Evolutionary conservation across 306 rosid genomes (phyloP).

Genomic region (apple (Malus domestica)): ASM211411v1 NC_041795.1:24771001-24771500

Average conservation of each 20-base stretch:
- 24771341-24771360: constrained; percentile 59
- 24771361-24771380: constrained; percentile 83
- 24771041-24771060: constrained; percentile 89
- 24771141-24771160: neutral
- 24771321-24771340: neutral
- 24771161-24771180: neutral
- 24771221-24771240: neutral
- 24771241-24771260: neutral
- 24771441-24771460: neutral
- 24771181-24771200: neutral
- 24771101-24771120: constrained; percentile 72
- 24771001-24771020: constrained; percentile 82
- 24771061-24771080: constrained; percentile 97
- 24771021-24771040: constrained; percentile 73
- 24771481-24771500: constrained; percentile 10
- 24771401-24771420: neutral
- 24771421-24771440: neutral
- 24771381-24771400: constrained; percentile 53
- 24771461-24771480: neutral
- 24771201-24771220: neutral
- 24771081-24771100: constrained; percentile 92
- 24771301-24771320: neutral
- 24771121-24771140: constrained; percentile 32
- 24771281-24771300: neutral
- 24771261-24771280: neutral